Base-by-base conservation (phyloP, 768 basidiomycete species). In the Cystobasidium ongulense region DNA sequence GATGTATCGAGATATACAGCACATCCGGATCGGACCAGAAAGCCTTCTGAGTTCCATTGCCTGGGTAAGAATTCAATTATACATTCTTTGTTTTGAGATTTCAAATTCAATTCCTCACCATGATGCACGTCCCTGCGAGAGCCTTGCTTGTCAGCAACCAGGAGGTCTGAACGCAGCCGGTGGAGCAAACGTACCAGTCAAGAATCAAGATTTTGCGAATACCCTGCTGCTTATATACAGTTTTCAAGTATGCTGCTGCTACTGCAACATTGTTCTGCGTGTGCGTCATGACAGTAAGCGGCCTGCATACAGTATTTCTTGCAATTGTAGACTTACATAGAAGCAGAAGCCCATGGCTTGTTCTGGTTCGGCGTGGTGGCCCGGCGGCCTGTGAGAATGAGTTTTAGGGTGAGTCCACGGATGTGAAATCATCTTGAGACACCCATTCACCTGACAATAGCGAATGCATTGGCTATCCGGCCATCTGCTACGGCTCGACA, bases 271-370 rank as follows among this genome's bases (percentile, higher is more conserved):
- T 99, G 81, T 99, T 99, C 68, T 71, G 68, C 1, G 25, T n/a
- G n/a, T n/a, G n/a, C n/a, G n/a, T n/a, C n/a, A n/a, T n/a, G n/a
- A n/a, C n/a, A n/a, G n/a, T n/a, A n/a, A n/a, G n/a, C n/a, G n/a
- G n/a, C n/a, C n/a, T 25, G 23, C 8, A 8, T 33, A 25, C 8
- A n/a, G 54, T 57, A 33, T 57, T 33, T 41, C 39, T 18, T 41
- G 39, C 39, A 41, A 18, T 7, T 41, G 4, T 31, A 17, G 23
- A 27, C 68, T 41, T 33, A 71, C 68, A 83, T 93, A 96, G 84
- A 99, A 96, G 82, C 96, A 98, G 81, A 99, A 99, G 0, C 96
- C 96, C 94, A 98, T 97, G 76, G 92, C 90, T 80, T 94, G 90
- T 76, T 96, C 91, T 3, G 96, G 96, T 80, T 99, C 96, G 5